Evolutionary conservation across 2,329 filamentous ascomycete species (phyloP), one percentile per base, ranked within the genome.

Genomic region (Cladosporium sp.): DNA sequence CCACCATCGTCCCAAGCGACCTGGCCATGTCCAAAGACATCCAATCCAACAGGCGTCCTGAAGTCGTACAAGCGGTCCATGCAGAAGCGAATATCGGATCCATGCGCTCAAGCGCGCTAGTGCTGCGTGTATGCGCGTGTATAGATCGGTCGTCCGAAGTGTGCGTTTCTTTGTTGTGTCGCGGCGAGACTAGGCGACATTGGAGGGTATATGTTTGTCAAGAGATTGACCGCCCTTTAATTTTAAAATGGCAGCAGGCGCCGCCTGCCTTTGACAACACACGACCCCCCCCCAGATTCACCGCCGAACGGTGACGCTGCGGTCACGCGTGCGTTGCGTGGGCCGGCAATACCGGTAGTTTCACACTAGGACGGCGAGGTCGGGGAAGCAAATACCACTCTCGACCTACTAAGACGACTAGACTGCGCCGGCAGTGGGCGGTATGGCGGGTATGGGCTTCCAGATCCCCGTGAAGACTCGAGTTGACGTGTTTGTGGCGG

Each of bases 1-100:
- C 53, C 63, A 8, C 57, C 63, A 53, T 48, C 48, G 51, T 63
- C 54, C 54, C 63, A 61, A 46, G 58, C 54, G 10, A 30, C 51
- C 34, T 48, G 28, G 11, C 39, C 53, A 56, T 63, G 60, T 7
- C 32, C 49, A 10, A 28, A n/a, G 64, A 58, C 36, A 14, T 57
- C 39, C 59, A 58, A 58, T 58, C 58, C 65, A 58, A 64, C 43
- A 25, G 67, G 60, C 34, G 60, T n/a, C 28, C 53, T 53, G 36
- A 61, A 63, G 21, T 59, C 56, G 51, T 65, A 57, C 30, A 68
- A 36, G 46, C 60, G 58, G 26, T 68, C 67, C 67, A 68, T 68
- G 51, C 63, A 65, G 65, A 69, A 18, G 25, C 34, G 34, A 36
- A 7, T 34, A 26, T 26, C 21, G 49, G 32, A 25, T 51, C 60